Evolutionary conservation across 2,329 filamentous ascomycete genomes (phyloP).

Genomic region (Arthrobotrys iridis): DNA sequence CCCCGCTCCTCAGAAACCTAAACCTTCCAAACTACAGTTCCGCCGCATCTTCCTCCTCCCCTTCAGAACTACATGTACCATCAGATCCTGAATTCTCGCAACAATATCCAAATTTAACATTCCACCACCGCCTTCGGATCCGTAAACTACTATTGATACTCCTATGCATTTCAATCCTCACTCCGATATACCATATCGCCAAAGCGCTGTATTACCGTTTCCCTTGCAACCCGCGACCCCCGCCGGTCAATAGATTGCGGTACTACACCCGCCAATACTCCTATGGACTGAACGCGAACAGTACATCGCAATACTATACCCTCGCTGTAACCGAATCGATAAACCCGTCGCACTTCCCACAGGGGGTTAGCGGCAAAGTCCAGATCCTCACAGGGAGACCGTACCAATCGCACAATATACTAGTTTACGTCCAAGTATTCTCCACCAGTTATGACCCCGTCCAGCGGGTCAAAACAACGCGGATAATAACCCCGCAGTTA

Average conservation of each 20-base stretch:
- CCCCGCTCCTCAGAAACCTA: conserved; percentile 11
- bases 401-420: conserved; percentile 4
- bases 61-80: not conserved
- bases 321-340: conserved; percentile 16
- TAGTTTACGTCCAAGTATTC: conserved; percentile 6
- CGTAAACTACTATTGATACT: not conserved
- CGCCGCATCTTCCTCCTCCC: not conserved
- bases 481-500: not conserved
- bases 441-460: not conserved
- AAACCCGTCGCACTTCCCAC: conserved; percentile 4
- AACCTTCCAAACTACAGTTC: not conserved
- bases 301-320: not conserved
- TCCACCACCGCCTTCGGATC: not conserved
- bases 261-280: conserved; percentile 5
- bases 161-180: conserved; percentile 4
- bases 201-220: not conserved
- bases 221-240: conserved; percentile 6
- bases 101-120: not conserved
- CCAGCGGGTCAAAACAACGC: not conserved
- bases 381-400: conserved; percentile 16
- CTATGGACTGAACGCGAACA: not conserved
- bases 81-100: not conserved
- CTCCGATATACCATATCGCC: not conserved
- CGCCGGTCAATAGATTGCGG: conserved; percentile 1
- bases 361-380: conserved; percentile 3